Evolutionary conservation across 2,329 filamentous ascomycete species (phyloP), one percentile per base, ranked within the genome.

Genomic region (Podosphaera fusca): DNA sequence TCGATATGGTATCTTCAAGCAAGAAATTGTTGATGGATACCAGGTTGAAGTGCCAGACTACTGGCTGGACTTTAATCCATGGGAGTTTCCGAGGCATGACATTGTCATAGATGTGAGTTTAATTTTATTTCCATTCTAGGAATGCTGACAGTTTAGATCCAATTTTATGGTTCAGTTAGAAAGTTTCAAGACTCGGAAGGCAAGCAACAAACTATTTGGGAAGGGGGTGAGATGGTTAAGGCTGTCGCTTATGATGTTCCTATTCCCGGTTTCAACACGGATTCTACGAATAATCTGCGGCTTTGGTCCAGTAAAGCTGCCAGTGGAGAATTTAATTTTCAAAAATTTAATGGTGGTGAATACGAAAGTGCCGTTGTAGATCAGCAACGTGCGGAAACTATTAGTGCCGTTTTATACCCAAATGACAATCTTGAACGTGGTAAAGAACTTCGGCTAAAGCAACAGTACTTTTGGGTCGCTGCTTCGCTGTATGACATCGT

Each of bases 381-480:
- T 64, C 88, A 96, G 71, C 92, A 98, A 74, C 84, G 87, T 58
- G 92, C 92, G n/a, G 92, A 98, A 74, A 96, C 90, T 57, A 98
- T 98, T 72, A 95, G 89, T 56, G 90, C 90, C 36, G 92, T 98
- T 12, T 73, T 98, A 50, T 98, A 98, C 68, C 92, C 92, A 59
- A 98, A 98, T 67, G 90, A 96, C 71, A 96, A 95, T 70, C 79
- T 98, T 50, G 90, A 96, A 63, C 80, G 88, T 62, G 92, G 92
- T 61, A 98, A 98, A 71, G 92, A 98, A 74, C 80, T 98, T 61
- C 87, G 92, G 56, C 72, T 98, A 70, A 98, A 98, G 78, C 92
- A 98, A 70, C 92, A 98, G 70, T 98, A 98, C 76, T 98, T 98
- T 74, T 98, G 92, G 92, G 94, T 95, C 67, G 89, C 92, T 56